Percentiles rank a stretch among this genome's conserved stretches.
Evolutionary conservation across 306 rosid species (phyloP).

Genomic region (Fagus crenata): DNA sequence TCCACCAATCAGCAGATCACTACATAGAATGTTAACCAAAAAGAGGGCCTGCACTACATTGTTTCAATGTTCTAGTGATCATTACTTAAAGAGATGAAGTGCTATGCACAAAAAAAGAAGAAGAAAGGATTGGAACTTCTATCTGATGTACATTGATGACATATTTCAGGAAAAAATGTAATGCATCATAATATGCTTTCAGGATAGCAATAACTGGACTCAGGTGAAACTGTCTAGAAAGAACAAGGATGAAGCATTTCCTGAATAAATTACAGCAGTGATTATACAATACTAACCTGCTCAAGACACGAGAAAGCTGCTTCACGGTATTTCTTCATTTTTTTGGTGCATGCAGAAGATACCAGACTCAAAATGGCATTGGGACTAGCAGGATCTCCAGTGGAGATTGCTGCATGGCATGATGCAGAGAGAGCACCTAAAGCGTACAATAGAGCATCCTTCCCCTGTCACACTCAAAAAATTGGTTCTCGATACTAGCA

Average conservation of each 20-base stretch:
- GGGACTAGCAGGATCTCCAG: constrained; percentile 54
- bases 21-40: background rate
- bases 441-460: constrained; percentile 73
- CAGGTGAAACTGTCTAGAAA: background rate
- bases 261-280: constrained; percentile 18
- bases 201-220: background rate
- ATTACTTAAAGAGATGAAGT: background rate
- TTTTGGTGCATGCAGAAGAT: constrained; percentile 76
- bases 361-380: constrained; percentile 65
- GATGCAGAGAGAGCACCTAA: constrained; percentile 75
- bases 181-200: background rate
- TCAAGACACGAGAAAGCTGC: constrained; percentile 86
- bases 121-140: background rate
- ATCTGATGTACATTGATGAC: background rate
- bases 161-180: background rate
- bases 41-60: background rate
- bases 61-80: background rate
- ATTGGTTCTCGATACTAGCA: constrained; percentile 8
- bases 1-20: background rate
- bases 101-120: background rate
- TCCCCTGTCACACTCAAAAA: constrained; percentile 64
- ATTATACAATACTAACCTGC: constrained; percentile 47
- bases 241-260: constrained; percentile 3
- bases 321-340: constrained; percentile 78
- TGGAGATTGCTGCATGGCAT: constrained; percentile 67